Conservation (phyloP, 2,329 filamentous ascomycete genomes). For the Alternaria atra region DNA sequence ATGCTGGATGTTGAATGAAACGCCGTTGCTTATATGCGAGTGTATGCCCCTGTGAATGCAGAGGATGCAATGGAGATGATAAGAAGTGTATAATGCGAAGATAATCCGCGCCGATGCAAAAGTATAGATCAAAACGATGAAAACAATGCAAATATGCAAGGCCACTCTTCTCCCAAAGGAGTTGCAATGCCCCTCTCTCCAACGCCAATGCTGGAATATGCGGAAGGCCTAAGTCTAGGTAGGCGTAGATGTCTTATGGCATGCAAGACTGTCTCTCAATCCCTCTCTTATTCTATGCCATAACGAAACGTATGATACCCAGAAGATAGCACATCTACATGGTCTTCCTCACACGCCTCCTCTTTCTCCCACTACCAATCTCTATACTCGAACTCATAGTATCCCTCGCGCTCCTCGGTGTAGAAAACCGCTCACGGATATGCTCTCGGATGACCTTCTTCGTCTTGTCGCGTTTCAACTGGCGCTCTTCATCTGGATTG, state of each 20-base stretch:
- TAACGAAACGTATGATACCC: not conserved
- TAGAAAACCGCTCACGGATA: constrained; percentile 38
- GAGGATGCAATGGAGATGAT: not conserved
- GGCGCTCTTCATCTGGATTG: constrained; percentile 69
- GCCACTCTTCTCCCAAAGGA: not conserved
- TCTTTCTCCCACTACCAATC: constrained; percentile 32
- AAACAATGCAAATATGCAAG: not conserved
- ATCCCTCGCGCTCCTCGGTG: constrained; percentile 37
- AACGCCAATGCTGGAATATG: not conserved
- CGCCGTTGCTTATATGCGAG: constrained; percentile 1
- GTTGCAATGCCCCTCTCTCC: not conserved
- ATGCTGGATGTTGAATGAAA: not conserved
- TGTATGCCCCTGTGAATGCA: not conserved
- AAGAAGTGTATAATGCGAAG: not conserved
- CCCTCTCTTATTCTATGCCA: not conserved
- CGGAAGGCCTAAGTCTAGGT: not conserved
- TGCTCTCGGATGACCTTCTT: constrained; percentile 35
- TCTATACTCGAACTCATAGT: constrained; percentile 38
- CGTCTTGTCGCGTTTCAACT: constrained; percentile 42
- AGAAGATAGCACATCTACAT: constrained; percentile 32
- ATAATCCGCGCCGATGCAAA: not conserved
- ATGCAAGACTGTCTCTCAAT: not conserved
- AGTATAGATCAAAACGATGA: constrained; percentile 2
- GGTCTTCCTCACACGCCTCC: constrained; percentile 38
- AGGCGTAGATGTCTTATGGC: not conserved